Evolutionary conservation across 345 rosid species (phyloP).

Genomic region (Pseudoturritis turrita): DNA sequence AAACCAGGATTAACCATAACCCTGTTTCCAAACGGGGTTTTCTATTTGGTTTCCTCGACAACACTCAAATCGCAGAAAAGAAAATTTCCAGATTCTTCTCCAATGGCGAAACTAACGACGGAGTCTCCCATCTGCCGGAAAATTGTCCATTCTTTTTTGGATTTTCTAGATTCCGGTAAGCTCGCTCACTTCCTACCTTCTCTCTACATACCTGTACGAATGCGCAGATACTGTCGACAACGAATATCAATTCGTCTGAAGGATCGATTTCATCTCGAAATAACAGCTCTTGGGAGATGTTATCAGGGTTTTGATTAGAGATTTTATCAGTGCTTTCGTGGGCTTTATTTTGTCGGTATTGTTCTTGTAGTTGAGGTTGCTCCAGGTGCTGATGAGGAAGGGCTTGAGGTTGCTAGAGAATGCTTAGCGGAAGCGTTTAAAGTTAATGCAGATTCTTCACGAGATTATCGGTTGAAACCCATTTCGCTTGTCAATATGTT

Average conservation of each 20-base stretch:
- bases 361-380: slow-evolving; percentile 55
- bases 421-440: slow-evolving; percentile 62
- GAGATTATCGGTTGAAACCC: slow-evolving; percentile 31
- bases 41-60: neutral
- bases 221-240: neutral
- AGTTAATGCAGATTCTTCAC: slow-evolving; percentile 29
- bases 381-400: slow-evolving; percentile 72
- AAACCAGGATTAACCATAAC: neutral
- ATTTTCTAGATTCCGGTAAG: slow-evolving; percentile 71
- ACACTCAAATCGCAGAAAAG: neutral
- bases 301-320: neutral
- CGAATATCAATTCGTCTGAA: neutral
- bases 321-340: no score
- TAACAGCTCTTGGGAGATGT: neutral
- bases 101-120: slow-evolving; percentile 55
- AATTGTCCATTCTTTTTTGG: slow-evolving; percentile 65
- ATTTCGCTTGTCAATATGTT: slow-evolving; percentile 53
- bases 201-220: neutral
- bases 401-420: slow-evolving; percentile 74
- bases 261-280: neutral
- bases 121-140: slow-evolving; percentile 63
- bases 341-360: neutral
- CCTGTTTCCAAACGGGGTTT: slow-evolving; percentile 16
- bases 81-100: slow-evolving; percentile 6
- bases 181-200: neutral